These are phyloP conservation scores for Arthrobotrys megalospora DNA, from an alignment of 2,329 filamentous ascomycete genomes.

Conservation along the genomic window DNA sequence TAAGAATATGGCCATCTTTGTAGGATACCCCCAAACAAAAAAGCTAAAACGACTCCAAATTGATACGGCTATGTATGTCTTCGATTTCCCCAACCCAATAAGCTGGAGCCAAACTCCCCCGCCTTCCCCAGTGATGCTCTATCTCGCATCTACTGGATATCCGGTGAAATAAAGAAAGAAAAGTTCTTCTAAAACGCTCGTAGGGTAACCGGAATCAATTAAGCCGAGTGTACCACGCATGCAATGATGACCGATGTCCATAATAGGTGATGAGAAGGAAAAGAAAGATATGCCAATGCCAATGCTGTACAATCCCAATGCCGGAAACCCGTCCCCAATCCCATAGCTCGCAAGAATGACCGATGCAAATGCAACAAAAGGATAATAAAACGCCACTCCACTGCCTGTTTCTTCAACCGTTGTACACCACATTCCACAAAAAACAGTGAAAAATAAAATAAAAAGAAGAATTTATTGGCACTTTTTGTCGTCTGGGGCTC, in stretches of 20 bases:
- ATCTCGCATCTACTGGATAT: slow-evolving; percentile 10
- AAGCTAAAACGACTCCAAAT: slow-evolving; percentile 4
- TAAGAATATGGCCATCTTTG: slow-evolving; percentile 19
- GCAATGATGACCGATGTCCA: slow-evolving; percentile 10
- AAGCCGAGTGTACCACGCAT: slow-evolving; percentile 27
- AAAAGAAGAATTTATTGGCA: neutral
- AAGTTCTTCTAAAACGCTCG: neutral
- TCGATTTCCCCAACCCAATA: neutral
- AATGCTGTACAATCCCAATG: slow-evolving; percentile 22
- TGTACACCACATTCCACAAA: slow-evolving; percentile 34
- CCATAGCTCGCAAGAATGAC: slow-evolving; percentile 11
- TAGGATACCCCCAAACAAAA: slow-evolving; percentile 6
- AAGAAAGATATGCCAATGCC: slow-evolving; percentile 11
- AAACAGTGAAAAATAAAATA: slow-evolving; percentile 22
- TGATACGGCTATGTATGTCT: slow-evolving; percentile 8
- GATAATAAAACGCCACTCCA: slow-evolving; percentile 38
- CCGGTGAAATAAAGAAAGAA: neutral
- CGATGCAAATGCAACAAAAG: slow-evolving; percentile 31
- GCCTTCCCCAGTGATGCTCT: slow-evolving; percentile 6
- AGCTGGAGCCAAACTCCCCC: slow-evolving; percentile 6
- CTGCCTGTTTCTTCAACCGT: slow-evolving; percentile 4
- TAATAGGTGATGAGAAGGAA: slow-evolving; percentile 17
- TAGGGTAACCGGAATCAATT: slow-evolving; percentile 5
- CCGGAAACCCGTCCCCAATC: slow-evolving; percentile 21
- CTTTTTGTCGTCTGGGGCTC: neutral